A percentile compares a stretch with the other conserved stretches of the same genome.
These are phyloP conservation scores for Elsinoe arachidis DNA, from an alignment of 2,329 filamentous ascomycete species.

Conservation along the genomic window DNA sequence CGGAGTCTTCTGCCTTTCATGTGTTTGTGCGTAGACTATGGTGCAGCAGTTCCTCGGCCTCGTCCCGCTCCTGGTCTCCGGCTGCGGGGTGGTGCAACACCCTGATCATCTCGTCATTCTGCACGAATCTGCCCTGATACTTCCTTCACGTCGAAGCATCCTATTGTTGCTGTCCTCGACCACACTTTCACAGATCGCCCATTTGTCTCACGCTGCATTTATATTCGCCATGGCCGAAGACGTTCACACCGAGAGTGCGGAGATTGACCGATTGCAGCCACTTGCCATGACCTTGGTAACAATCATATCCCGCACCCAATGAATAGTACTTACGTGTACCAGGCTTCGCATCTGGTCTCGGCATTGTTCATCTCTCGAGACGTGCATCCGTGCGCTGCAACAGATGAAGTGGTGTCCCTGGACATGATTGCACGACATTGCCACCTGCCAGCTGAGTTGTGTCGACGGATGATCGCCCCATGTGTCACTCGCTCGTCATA, in stretches of 20 bases:
- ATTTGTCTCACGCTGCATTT: not conserved
- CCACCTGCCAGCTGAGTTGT: not conserved
- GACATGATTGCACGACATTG: not conserved
- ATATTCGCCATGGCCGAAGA: not conserved
- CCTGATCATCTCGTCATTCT: too few species aligned
- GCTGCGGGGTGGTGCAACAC: too few species aligned
- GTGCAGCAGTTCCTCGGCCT: too few species aligned
- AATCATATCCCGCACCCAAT: too few species aligned
- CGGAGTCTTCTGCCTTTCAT: too few species aligned
- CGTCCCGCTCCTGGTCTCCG: too few species aligned
- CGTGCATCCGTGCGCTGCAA: not conserved
- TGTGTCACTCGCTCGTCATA: not conserved
- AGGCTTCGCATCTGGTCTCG: not conserved
- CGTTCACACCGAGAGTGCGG: not conserved
- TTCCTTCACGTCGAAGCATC: too few species aligned
- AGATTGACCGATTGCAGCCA: not conserved
- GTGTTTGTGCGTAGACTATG: too few species aligned
- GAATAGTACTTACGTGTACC: too few species aligned
- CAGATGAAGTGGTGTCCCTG: not conserved
- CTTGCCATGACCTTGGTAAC: not conserved
- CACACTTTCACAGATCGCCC: not conserved
- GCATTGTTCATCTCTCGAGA: not conserved
- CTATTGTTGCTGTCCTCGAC: too few species aligned
- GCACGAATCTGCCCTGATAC: too few species aligned
- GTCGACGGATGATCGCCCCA: not conserved